A percentile compares a stretch with the other conserved stretches of the same genome.
These are phyloP conservation scores for Cladosporium oxysporum DNA, from an alignment of 2,329 filamentous ascomycete genomes.

Conservation along the genomic window DNA sequence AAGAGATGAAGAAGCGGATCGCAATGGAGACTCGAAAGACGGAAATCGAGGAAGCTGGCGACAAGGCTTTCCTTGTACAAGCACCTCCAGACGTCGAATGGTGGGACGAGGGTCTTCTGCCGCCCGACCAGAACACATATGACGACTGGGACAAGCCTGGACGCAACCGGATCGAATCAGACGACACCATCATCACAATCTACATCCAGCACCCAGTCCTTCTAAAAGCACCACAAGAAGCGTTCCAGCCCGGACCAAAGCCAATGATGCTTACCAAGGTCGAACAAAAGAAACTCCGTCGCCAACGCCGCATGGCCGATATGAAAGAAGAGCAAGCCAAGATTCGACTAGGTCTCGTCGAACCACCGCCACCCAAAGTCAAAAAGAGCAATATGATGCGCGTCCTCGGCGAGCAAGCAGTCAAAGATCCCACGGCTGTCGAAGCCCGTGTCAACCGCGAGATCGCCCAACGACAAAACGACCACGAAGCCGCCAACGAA, in stretches of 20 bases:
- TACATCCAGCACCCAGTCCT: constrained; percentile 93
- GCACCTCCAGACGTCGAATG: constrained; percentile 87
- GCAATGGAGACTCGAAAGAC: constrained; percentile 83
- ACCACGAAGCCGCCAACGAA: constrained; percentile 78
- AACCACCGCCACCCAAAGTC: constrained; percentile 90
- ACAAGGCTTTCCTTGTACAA: constrained; percentile 85
- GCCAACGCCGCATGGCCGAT: constrained; percentile 87
- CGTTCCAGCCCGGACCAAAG: constrained; percentile 74
- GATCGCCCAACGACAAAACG: constrained; percentile 79
- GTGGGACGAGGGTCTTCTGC: constrained; percentile 91
- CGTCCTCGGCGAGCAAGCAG: constrained; percentile 85
- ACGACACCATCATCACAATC: constrained; percentile 85
- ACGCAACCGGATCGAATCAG: constrained; percentile 70
- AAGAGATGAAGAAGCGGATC: constrained; percentile 92
- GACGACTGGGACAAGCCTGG: constrained; percentile 62
- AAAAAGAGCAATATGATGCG: constrained; percentile 98
- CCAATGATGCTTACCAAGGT: constrained; percentile 89
- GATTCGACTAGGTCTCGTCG: constrained; percentile 84
- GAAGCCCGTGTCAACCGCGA: constrained; percentile 92
- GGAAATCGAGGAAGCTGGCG: constrained; percentile 91
- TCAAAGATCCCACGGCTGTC: constrained; percentile 96
- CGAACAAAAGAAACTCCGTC: constrained; percentile 86
- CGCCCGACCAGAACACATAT: constrained; percentile 67
- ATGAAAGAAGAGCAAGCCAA: constrained; percentile 96
- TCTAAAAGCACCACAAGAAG: constrained; percentile 88